Conservation (phyloP, 805 yeast species). For the Cyberlindnera maclurae region DNA sequence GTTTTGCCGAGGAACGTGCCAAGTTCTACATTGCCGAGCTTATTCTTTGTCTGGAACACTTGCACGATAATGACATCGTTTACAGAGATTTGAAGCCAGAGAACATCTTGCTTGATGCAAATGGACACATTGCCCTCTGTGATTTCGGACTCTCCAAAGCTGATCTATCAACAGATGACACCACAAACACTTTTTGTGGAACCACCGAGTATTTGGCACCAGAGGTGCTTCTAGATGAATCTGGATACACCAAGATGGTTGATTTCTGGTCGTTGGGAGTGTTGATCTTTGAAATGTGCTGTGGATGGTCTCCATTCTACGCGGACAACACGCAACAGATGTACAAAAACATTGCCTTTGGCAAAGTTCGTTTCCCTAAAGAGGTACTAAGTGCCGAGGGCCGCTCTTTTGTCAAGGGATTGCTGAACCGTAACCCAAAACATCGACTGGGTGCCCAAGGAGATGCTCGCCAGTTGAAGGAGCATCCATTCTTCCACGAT, state of each 20-base stretch:
- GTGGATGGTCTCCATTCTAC: conserved; percentile 99
- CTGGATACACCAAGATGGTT: conserved; percentile 97
- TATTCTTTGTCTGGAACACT: conserved; percentile 85
- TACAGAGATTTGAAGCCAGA: conserved; percentile 97
- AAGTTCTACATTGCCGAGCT: conserved; percentile 96
- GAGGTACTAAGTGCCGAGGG: conserved; percentile 93
- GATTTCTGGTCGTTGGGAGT: conserved; percentile 99
- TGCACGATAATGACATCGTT: conserved; percentile 93
- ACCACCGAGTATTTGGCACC: conserved; percentile 98
- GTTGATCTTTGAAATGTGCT: conserved; percentile 95
- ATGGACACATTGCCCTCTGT: conserved; percentile 95
- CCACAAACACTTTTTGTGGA: conserved; percentile 96
- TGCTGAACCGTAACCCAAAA: conserved; percentile 90
- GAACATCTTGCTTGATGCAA: conserved; percentile 89
- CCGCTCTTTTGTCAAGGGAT: conserved; percentile 89
- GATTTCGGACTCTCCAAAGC: conserved; percentile 97
- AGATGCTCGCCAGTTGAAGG: conserved; percentile 89
- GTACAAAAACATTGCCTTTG: conserved; percentile 98
- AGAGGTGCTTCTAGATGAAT: conserved; percentile 88
- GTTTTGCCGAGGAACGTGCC: conserved; percentile 89
- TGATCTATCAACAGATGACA: conserved; percentile 70
- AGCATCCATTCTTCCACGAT: conserved; percentile 87
- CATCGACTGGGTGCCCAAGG: conserved; percentile 88
- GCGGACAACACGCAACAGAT: conserved; percentile 97
- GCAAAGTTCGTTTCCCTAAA: conserved; percentile 94